Conservation (phyloP, 2,329 filamentous ascomycete genomes). For the Seiridium cupressi region DNA sequence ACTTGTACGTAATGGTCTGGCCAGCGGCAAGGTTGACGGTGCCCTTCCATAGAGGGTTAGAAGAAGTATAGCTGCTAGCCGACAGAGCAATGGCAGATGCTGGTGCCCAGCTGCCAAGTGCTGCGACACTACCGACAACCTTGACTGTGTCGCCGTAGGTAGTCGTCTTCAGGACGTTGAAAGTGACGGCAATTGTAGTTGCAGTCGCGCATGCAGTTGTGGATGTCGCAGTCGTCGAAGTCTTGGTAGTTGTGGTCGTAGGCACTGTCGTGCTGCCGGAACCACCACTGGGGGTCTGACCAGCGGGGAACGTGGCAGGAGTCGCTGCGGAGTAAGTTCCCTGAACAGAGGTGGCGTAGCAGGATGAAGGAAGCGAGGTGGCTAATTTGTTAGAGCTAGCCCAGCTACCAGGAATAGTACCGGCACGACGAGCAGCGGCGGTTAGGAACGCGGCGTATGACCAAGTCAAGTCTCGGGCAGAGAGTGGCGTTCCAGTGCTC, state of each 20-base stretch:
- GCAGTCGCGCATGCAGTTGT: conserved; percentile 34
- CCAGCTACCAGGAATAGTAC: conserved; percentile 57
- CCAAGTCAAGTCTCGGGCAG: conserved; percentile 58
- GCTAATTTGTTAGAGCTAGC: conserved; percentile 35
- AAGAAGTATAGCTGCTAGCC: conserved; percentile 55
- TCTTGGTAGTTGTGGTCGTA: conserved; percentile 23
- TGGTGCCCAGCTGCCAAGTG: conserved; percentile 63
- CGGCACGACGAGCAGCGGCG: conserved; percentile 54
- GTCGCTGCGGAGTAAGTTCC: conserved; percentile 53
- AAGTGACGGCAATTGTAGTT: conserved; percentile 57
- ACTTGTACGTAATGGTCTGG: conserved; percentile 64
- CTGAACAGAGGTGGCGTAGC: conserved; percentile 41
- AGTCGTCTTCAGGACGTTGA: conserved; percentile 58
- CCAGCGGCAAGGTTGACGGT: conserved; percentile 56
- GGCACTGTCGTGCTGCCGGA: conserved; percentile 20
- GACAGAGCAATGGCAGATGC: conserved; percentile 53
- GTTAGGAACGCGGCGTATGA: conserved; percentile 55
- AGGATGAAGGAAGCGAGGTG: conserved; percentile 47
- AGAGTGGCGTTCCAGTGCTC: conserved; percentile 51
- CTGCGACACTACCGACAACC: conserved; percentile 56
- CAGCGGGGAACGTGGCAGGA: conserved; percentile 45
- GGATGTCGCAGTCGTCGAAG: conserved; percentile 18
- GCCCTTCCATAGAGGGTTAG: conserved; percentile 60
- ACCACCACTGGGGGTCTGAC: conserved; percentile 41
- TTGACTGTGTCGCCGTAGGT: conserved; percentile 63